phyloP scores from a whole-genome alignment of 108 stramenopile genomes.

The Aurantiochytrium sp. region DNA sequence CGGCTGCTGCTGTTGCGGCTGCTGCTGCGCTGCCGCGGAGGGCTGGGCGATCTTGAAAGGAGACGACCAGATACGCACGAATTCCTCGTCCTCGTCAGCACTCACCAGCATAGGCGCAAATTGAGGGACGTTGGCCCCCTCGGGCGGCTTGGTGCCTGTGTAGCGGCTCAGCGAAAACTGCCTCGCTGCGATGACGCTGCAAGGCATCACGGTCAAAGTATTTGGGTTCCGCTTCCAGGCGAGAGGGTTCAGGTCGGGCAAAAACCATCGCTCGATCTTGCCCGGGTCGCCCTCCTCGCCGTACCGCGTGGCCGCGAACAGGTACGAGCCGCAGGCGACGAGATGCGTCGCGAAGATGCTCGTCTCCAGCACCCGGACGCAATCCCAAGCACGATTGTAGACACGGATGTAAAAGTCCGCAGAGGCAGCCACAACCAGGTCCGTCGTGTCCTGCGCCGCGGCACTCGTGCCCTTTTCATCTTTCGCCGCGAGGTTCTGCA shows the following conservation, averaged over 20 bases:
- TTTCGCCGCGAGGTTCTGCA: too few relatives aligned
- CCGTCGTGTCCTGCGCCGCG: background rate
- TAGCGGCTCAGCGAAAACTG: background rate
- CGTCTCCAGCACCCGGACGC: background rate
- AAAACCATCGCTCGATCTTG: background rate
- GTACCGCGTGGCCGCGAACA: background rate
- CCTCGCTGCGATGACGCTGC: background rate
- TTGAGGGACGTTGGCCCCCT: background rate
- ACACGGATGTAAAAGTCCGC: background rate
- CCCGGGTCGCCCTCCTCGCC: background rate
- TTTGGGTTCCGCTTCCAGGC: background rate
- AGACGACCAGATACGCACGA: background rate
- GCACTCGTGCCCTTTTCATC: too few relatives aligned
- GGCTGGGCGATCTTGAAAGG: background rate
- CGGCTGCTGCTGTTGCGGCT: background rate
- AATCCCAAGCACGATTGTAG: slow-evolving; percentile 11
- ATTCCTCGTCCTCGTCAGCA: background rate
- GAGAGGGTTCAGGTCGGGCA: background rate
- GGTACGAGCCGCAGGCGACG: background rate
- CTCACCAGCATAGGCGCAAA: background rate
- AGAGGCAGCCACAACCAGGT: background rate
- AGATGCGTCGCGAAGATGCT: background rate
- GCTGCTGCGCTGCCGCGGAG: background rate
- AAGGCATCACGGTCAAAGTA: background rate
- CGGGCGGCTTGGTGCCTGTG: background rate